phyloP scores from a whole-genome alignment of 2,329 filamentous ascomycete genomes.

The Diaporthe sp. region DNA sequence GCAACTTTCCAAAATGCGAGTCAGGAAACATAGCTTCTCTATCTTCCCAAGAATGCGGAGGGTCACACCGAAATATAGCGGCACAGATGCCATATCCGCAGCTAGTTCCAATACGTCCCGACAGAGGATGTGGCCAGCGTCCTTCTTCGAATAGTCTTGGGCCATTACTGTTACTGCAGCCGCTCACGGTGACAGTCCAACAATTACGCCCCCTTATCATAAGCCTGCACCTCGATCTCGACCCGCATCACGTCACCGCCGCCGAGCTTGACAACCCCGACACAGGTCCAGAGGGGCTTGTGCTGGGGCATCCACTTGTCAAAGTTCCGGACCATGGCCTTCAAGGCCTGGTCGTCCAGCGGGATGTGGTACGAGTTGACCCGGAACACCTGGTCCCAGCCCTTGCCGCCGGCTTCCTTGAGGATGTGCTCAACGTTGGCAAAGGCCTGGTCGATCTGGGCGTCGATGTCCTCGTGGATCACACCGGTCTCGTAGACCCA shows the following conservation, averaged over 20 bases:
- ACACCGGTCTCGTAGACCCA: conserved; percentile 44
- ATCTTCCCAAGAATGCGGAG: too few relatives aligned
- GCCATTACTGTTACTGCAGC: too few relatives aligned
- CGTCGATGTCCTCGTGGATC: conserved; percentile 50
- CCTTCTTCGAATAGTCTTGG: not conserved
- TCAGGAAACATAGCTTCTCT: too few relatives aligned
- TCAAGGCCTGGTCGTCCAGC: conserved; percentile 52
- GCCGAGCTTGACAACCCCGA: conserved; percentile 61
- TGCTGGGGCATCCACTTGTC: conserved; percentile 63
- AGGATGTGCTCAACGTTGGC: conserved; percentile 64
- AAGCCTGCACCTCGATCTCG: conserved; percentile 67
- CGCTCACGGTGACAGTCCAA: not conserved
- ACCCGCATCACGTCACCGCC: conserved; percentile 61
- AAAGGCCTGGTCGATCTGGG: conserved; percentile 64
- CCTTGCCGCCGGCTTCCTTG: conserved; percentile 63
- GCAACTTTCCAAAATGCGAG: too few relatives aligned
- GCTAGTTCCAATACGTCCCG: too few relatives aligned
- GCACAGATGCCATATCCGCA: too few relatives aligned
- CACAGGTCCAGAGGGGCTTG: conserved; percentile 62
- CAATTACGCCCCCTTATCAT: conserved; percentile 41
- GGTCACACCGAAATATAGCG: too few relatives aligned
- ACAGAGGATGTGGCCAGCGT: too few relatives aligned
- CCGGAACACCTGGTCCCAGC: conserved; percentile 64
- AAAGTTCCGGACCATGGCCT: conserved; percentile 57
- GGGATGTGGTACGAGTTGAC: conserved; percentile 58